phyloP scores from a whole-genome alignment of 345 rosid species.

The Salix suchowensis region DNA sequence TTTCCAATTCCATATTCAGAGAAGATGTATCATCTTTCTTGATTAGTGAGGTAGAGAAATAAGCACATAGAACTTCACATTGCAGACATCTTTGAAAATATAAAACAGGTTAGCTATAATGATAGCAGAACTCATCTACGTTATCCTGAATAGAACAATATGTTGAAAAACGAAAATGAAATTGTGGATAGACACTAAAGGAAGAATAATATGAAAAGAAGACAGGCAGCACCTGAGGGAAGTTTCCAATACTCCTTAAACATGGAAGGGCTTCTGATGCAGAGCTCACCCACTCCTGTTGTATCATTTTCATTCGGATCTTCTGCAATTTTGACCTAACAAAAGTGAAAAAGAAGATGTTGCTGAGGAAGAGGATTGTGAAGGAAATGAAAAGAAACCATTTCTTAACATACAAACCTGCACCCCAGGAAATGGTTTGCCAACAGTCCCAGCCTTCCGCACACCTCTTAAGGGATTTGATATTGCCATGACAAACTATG shows the following conservation, averaged over 20 bases:
- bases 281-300: slow-evolving; percentile 74
- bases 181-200: background rate
- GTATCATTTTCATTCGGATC: slow-evolving; percentile 46
- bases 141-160: background rate
- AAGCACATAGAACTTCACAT: background rate
- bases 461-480: slow-evolving; percentile 76
- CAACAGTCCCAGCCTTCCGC: slow-evolving; percentile 92
- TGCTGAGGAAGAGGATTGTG: background rate
- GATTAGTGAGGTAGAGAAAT: background rate
- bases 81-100: background rate
- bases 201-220: background rate
- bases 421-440: slow-evolving; percentile 92
- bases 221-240: slow-evolving; percentile 56
- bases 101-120: background rate
- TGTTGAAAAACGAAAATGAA: background rate
- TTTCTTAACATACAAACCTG: slow-evolving; percentile 47
- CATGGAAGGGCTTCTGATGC: slow-evolving; percentile 84
- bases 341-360: background rate
- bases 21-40: background rate
- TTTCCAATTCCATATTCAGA: no score
- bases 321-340: slow-evolving; percentile 63
- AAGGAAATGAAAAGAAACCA: background rate
- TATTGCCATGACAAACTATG: slow-evolving; percentile 91
- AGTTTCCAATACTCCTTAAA: slow-evolving; percentile 97
- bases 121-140: background rate